phyloP scores from a whole-genome alignment of 192 early-diverging fungal genomes.

The Podila clonocystis region DNA sequence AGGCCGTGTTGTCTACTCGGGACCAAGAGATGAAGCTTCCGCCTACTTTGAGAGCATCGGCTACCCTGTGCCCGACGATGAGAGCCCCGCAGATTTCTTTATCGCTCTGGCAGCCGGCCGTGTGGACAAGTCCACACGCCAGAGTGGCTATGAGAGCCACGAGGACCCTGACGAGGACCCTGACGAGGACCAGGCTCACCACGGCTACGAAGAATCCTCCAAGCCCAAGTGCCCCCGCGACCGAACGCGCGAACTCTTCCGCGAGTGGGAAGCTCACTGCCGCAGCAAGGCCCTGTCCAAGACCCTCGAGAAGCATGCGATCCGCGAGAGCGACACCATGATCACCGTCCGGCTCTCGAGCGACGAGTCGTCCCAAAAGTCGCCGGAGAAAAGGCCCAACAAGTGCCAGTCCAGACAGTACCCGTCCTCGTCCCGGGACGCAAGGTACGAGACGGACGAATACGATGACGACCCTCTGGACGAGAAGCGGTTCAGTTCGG shows the following conservation, averaged over 20 bases:
- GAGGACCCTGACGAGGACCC: conserved; percentile 15
- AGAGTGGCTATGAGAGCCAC: background rate
- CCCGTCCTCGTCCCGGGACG: background rate
- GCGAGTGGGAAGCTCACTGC: conserved; percentile 54
- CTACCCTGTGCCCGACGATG: conserved; percentile 37
- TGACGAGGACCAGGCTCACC: background rate
- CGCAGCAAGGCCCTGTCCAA: conserved; percentile 9
- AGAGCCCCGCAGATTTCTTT: conserved; percentile 67
- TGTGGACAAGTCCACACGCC: conserved; percentile 15
- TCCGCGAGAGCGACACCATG: conserved; percentile 46
- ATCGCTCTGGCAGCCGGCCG: conserved; percentile 68
- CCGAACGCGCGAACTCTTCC: conserved; percentile 53
- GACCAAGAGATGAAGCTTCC: conserved; percentile 58
- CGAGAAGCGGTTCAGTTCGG: background rate
- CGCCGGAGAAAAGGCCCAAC: conserved; percentile 7
- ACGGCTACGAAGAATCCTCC: background rate
- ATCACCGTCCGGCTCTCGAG: conserved; percentile 28
- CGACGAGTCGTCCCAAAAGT: conserved; percentile 20
- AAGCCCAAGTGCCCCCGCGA: conserved; percentile 24
- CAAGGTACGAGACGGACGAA: conserved; percentile 3
- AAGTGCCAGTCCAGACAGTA: background rate
- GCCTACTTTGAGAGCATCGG: conserved; percentile 65
- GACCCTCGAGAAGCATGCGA: conserved; percentile 25
- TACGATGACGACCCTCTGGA: background rate
- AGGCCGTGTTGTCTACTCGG: conserved; percentile 69